Evolutionary conservation across 768 basidiomycete genomes (phyloP), one percentile per base, ranked within the genome.

Genomic region (Pluteus cervinus): DNA sequence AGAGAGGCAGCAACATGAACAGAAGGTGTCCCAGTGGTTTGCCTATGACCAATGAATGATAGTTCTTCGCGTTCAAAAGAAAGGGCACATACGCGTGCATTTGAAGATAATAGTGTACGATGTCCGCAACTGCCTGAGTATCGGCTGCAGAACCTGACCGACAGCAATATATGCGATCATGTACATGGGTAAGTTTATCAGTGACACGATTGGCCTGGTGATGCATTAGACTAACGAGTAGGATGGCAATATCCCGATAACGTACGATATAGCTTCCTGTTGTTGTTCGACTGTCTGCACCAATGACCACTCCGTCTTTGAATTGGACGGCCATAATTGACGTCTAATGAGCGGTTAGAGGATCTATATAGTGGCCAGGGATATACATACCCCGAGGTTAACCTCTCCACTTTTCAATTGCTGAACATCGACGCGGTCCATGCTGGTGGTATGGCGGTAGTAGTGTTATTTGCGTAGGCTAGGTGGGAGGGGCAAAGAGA

Each of bases 281-380:
- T 0, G 96, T 97, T 43, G 94, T 99, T 42, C 94, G 77, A 74
- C 85, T 87, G 68, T 99, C 96, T 47, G 96, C 96, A 29, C 96
- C 96, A 44, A 98, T 79, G 49, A 99, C 81, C 42, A 99, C 96
- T 25, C 96, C 96, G 21, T 79, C 81, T 23, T 89, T 71, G 68
- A 99, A 99, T 53, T 92, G 89, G 45, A 98, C 93, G 37, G 96
- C 94, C 93, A 97, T 97, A 60, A 99, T 98, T 29, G 94, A 97
- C 39, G 94, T 99, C 90, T 97, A 51, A 4, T 41, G n/a, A 33
- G 25, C 41, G 39, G 32, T 21, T 23, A 29, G 20, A 22, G 23
- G 35, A 28, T 34, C 33, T 26, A 11, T 17, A 43, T 39, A 21
- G 29, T 24, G n/a, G 24, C 20, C 16, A 41, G 34, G 9, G 12